Evolutionary conservation across 2,329 filamentous ascomycete genomes (phyloP), one percentile per base, ranked within the genome.

Genomic region (Decorospora gaudefroyi): DNA sequence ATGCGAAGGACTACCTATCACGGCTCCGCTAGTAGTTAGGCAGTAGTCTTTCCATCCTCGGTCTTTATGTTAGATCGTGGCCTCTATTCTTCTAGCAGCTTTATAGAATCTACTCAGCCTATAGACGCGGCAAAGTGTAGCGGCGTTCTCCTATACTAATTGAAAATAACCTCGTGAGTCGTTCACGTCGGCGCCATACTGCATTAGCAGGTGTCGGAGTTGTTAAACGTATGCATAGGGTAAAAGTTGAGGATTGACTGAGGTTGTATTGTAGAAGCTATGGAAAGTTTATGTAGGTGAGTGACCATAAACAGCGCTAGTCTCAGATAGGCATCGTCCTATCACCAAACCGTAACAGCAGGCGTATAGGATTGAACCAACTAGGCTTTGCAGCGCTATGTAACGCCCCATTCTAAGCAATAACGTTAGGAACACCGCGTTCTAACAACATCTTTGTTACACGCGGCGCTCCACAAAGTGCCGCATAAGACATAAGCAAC

Each of bases 181-280:
- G 21, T 53, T 40, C 33, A 49, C 9, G 31, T 46, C 42, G 8
- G 49, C 49, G 38, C 49, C 38, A 40, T 49, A 42, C 33, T 53
- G 29, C 23, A 53, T 40, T n/a, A n/a, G n/a, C n/a, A n/a, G n/a
- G n/a, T n/a, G n/a, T n/a, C n/a, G n/a, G n/a, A n/a, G n/a, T n/a
- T n/a, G n/a, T n/a, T n/a, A n/a, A n/a, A n/a, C n/a, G n/a, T n/a
- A n/a, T n/a, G n/a, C n/a, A n/a, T n/a, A n/a, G n/a, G n/a, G n/a
- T n/a, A n/a, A n/a, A n/a, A n/a, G n/a, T n/a, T n/a, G n/a, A n/a
- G n/a, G n/a, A n/a, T n/a, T n/a, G n/a, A n/a, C n/a, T n/a, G n/a
- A n/a, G n/a, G n/a, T n/a, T n/a, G n/a, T n/a, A n/a, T n/a, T n/a
- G n/a, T n/a, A n/a, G n/a, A n/a, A n/a, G n/a, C n/a, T n/a, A n/a